Conservation (phyloP, 2,329 filamentous ascomycete species). For the Leptographium lundbergii region DNA sequence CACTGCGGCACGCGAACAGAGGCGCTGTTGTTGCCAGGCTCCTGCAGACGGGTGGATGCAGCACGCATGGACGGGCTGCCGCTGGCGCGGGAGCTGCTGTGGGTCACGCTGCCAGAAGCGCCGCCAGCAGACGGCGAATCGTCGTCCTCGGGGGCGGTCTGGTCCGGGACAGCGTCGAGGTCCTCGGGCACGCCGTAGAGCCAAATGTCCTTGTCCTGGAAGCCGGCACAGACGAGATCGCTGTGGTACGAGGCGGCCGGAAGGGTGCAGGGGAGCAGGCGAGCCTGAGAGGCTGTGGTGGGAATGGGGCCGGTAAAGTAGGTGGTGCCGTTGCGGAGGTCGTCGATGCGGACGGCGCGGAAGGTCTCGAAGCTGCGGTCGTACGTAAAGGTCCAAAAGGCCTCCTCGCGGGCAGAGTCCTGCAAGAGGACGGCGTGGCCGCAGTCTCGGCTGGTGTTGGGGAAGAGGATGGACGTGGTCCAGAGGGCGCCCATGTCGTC, state of each 20-base stretch:
- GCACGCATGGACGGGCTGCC: conserved; percentile 27
- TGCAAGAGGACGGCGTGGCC: conserved; percentile 63
- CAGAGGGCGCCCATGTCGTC: conserved; percentile 63
- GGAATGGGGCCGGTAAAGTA: conserved; percentile 65
- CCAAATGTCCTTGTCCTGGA: conserved; percentile 61
- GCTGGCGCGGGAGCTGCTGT: conserved; percentile 23
- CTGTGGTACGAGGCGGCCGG: conserved; percentile 57
- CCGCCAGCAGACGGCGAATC: no score
- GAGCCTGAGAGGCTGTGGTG: conserved; percentile 35
- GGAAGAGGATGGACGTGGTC: conserved; percentile 78
- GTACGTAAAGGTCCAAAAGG: conserved; percentile 66
- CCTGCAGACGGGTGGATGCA: conserved; percentile 22
- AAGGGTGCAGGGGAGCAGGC: conserved; percentile 53
- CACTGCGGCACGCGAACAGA: conserved; percentile 44
- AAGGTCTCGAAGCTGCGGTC: conserved; percentile 68
- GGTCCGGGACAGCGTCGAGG: conserved; percentile 47
- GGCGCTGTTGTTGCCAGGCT: conserved; percentile 17
- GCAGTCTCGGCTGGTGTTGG: conserved; percentile 66
- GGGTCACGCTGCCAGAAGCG: conserved; percentile 10
- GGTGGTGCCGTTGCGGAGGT: conserved; percentile 61
- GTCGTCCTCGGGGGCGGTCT: background rate
- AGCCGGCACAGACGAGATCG: conserved; percentile 61
- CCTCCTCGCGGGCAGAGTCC: conserved; percentile 48
- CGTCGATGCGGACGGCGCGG: conserved; percentile 61
- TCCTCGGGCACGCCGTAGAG: conserved; percentile 67